A percentile compares a stretch with the other conserved stretches of the same genome.
phyloP scores from a whole-genome alignment of 2,329 filamentous ascomycete species.

The Cryphonectria parasitica region DNA sequence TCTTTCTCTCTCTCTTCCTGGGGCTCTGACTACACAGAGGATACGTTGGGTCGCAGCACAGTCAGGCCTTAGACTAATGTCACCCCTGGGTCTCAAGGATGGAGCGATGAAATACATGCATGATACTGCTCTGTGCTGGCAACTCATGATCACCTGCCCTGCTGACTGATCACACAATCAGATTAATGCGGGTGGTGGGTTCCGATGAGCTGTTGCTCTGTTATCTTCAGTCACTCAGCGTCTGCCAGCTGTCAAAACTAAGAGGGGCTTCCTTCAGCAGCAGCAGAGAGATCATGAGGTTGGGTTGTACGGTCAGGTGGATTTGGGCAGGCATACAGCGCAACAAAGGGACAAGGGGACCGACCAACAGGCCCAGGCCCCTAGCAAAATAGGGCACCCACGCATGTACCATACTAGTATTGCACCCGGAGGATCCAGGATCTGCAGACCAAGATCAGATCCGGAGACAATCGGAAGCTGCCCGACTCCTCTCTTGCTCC shows the following conservation, averaged over 20 bases:
- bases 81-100: neutral
- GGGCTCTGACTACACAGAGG: neutral
- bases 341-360: neutral
- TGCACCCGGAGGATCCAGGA: neutral
- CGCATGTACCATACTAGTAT: too few species aligned
- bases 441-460: neutral
- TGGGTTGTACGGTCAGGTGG: neutral
- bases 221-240: neutral
- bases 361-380: neutral
- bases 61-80: neutral
- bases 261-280: neutral
- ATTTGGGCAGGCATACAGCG: neutral
- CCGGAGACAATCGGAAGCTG: constrained; percentile 11
- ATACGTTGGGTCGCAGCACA: neutral
- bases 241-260: neutral
- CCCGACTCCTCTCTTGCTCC: constrained; percentile 3
- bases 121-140: neutral
- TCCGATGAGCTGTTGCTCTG: neutral
- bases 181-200: neutral
- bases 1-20: neutral
- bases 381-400: neutral
- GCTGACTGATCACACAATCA: neutral
- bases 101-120: neutral
- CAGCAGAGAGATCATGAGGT: neutral
- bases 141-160: neutral